These are phyloP conservation scores for Gamsiella multidivaricata DNA, from an alignment of 192 early-diverging fungal genomes.

Conservation along the genomic window DNA sequence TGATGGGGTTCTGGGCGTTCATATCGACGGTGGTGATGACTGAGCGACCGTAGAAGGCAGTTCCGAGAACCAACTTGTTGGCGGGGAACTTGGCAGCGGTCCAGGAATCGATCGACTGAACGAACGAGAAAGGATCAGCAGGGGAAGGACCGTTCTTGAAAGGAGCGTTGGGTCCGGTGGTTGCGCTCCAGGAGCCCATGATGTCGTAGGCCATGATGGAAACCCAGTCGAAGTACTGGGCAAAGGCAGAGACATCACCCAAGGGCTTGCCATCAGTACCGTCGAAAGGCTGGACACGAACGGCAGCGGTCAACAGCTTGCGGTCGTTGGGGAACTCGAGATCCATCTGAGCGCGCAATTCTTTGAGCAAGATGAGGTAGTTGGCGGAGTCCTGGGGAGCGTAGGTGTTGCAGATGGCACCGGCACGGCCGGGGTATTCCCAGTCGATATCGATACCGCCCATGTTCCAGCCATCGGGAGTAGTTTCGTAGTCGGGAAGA, in stretches of 20 bases:
- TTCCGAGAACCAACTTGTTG: constrained; percentile 67
- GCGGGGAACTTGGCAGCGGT: constrained; percentile 64
- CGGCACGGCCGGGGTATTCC: constrained; percentile 77
- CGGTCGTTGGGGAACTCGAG: constrained; percentile 61
- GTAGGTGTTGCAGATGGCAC: constrained; percentile 71
- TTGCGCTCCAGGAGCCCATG: constrained; percentile 46
- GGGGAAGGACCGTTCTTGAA: constrained; percentile 47
- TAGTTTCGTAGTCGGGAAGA: constrained; percentile 26
- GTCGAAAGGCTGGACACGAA: constrained; percentile 72
- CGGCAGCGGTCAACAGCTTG: constrained; percentile 77
- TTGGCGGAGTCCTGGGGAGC: constrained; percentile 69
- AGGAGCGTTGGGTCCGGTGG: constrained; percentile 64
- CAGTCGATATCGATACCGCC: constrained; percentile 52
- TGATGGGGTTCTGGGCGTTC: constrained; percentile 24
- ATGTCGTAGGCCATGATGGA: constrained; percentile 56
- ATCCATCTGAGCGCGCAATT: constrained; percentile 65
- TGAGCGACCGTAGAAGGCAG: constrained; percentile 73
- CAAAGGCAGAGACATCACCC: constrained; percentile 69
- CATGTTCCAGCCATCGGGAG: constrained; percentile 50
- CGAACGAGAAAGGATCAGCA: constrained; percentile 56
- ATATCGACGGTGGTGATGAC: constrained; percentile 38
- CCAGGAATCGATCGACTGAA: constrained; percentile 66
- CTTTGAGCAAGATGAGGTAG: constrained; percentile 67
- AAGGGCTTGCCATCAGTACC: constrained; percentile 66
- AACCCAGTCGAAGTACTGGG: constrained; percentile 66